These are phyloP conservation scores for Huntiella bhutanensis DNA, from an alignment of 2,329 filamentous ascomycete species.

Conservation along the genomic window DNA sequence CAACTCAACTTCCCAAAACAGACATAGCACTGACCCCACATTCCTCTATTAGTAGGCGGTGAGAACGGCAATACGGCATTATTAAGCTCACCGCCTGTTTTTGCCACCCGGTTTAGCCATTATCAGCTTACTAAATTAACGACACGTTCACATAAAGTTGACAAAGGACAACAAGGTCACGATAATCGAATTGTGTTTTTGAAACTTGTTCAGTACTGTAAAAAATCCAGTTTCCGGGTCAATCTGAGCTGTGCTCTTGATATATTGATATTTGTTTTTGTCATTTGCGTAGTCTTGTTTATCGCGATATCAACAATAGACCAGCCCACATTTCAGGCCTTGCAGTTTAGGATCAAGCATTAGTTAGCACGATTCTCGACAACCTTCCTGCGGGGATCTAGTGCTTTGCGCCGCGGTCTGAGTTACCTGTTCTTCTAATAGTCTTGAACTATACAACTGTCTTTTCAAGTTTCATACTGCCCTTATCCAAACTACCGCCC, in stretches of 20 bases:
- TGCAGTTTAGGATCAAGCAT: not conserved
- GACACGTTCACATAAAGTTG: conserved; percentile 8
- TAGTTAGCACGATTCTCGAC: not conserved
- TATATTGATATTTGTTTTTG: too few species aligned
- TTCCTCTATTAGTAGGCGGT: not conserved
- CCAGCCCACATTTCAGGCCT: not conserved
- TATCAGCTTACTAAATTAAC: conserved; percentile 9
- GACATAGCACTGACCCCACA: not conserved
- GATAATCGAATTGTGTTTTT: too few species aligned
- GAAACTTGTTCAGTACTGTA: too few species aligned
- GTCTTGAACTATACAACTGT: not conserved
- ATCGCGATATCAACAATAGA: not conserved
- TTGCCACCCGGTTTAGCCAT: not conserved
- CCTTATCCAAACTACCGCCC: not conserved
- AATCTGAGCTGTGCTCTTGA: too few species aligned
- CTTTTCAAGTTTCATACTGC: conserved; percentile 1
- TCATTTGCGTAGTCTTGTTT: not conserved
- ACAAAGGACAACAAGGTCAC: too few species aligned
- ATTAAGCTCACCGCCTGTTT: not conserved
- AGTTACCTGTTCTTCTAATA: too few species aligned
- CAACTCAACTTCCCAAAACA: not conserved
- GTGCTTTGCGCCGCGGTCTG: too few species aligned
- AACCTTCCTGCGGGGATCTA: too few species aligned
- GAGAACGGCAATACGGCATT: not conserved
- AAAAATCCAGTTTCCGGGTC: too few species aligned